phyloP scores from a whole-genome alignment of 306 rosid species.

The Cucurbita argyrosperma region DNA sequence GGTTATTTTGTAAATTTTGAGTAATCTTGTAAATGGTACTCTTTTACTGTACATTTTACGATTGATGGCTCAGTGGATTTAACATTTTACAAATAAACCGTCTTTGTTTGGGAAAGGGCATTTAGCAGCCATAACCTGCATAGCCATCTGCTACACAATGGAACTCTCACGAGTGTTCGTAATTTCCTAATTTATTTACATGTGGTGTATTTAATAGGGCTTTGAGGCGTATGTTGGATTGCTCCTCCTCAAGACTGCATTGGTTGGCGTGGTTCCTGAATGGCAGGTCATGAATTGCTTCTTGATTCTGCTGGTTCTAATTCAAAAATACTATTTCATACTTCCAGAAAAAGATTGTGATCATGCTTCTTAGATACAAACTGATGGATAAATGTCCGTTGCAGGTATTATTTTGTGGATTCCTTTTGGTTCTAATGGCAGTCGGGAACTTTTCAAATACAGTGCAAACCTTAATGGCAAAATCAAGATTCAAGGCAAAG shows the following conservation, averaged over 20 bases:
- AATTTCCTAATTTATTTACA: not conserved
- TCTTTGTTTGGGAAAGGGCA: not conserved
- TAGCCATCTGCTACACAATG: not conserved
- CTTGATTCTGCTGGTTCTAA: not conserved
- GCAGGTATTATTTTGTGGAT: constrained; percentile 86
- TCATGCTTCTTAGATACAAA: not conserved
- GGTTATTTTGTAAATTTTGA: not conserved
- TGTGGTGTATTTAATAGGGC: constrained; percentile 30
- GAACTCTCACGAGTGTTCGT: not conserved
- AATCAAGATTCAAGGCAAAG: constrained; percentile 94
- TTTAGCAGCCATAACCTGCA: not conserved
- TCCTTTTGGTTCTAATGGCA: constrained; percentile 77
- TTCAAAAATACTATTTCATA: not conserved
- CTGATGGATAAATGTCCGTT: constrained; percentile 8
- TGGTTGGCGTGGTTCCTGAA: constrained; percentile 52
- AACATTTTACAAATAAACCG: not conserved
- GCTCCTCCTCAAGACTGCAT: constrained; percentile 59
- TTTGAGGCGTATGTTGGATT: constrained; percentile 92
- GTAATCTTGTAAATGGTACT: not conserved
- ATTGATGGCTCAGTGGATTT: not conserved
- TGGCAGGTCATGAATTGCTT: constrained; percentile 69
- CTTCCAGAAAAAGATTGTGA: not conserved
- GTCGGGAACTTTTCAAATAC: constrained; percentile 84
- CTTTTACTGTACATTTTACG: not conserved
- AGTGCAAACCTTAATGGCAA: constrained; percentile 67